Evolutionary conservation across 2,329 filamentous ascomycete genomes (phyloP), one percentile per base, ranked within the genome.

Genomic region (Verticillium dahliae): DNA sequence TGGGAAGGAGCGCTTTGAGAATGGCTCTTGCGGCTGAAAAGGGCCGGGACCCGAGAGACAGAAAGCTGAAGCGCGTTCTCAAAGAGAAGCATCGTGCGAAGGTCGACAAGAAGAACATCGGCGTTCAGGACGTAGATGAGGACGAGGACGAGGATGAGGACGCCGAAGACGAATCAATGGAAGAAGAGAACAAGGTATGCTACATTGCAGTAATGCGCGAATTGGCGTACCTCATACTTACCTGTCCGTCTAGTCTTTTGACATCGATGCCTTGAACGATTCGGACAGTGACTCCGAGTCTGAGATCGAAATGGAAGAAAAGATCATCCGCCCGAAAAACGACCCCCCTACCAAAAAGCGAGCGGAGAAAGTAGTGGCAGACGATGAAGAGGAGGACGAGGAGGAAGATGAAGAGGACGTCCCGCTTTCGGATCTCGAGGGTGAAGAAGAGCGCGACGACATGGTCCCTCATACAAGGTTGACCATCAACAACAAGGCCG

Each of bases 401-500:
- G 85, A 86, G 0, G 85, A 88, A 1, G 86, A 89, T 0, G 89
- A 90, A 27, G 90, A 92, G 4, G 90, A 94, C 55, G 92, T 97
- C 55, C 89, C 93, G 4, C 85, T 97, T 66, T 96, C 92, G 37
- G 93, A 97, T 69, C 87, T 95, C 59, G 90, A 91, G 69, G 90
- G 91, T 59, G 91, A 90, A 22, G 90, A 91, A 65, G 92, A 96
- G 69, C 89, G 86, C 69, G 91, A 91, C 76, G 93, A 97, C 71
- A 85, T 97, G 50, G 86, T 96, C 64, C 91, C 92, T 15, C 90
- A 96, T 78, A 92, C 95, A 73, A 90, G 92, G 69, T 88, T 97
- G 67, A 97, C 93, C 60, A 98, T 98, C 80, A 97, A 99, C 84
- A 99, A 99, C 80, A 93, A 90, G 60, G 82, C 90, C 67, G 95